Evolutionary conservation across 768 basidiomycete species (phyloP).

Genomic region (Serendipita sp.): DNA sequence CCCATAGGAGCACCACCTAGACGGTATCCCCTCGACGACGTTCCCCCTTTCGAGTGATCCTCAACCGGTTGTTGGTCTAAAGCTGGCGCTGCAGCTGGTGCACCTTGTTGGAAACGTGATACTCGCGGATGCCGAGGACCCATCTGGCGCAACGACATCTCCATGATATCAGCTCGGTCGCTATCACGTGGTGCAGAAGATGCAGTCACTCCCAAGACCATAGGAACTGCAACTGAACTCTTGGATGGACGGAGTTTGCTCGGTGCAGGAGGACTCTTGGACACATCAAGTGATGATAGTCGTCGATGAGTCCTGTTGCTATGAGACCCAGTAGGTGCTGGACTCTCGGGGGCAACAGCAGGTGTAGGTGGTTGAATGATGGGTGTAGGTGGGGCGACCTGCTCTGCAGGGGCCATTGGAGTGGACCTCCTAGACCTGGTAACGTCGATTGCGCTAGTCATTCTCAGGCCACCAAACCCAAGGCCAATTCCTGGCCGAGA

Average conservation of each 20-base stretch:
- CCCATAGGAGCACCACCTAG: slow-evolving; percentile 10
- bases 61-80: not conserved
- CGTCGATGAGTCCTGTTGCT: not conserved
- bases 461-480: slow-evolving; percentile 2
- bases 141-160: slow-evolving; percentile 1
- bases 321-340: not conserved
- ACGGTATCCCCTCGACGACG: slow-evolving; percentile 10
- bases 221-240: not conserved
- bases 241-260: not conserved
- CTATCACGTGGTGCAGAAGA: not conserved
- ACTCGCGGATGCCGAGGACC: not conserved
- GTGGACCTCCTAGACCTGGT: not conserved
- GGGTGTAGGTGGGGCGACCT: not conserved
- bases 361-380: not conserved
- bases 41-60: not conserved
- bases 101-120: not conserved
- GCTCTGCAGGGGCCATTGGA: not conserved
- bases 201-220: not conserved
- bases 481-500: not conserved
- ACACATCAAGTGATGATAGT: not conserved
- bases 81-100: not conserved
- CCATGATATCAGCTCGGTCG: not conserved
- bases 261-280: slow-evolving; percentile 1
- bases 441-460: not conserved
- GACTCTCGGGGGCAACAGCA: not conserved